Conservation (phyloP, 371 early-diverging fungal genomes). For the Entomophthora muscae region DNA sequence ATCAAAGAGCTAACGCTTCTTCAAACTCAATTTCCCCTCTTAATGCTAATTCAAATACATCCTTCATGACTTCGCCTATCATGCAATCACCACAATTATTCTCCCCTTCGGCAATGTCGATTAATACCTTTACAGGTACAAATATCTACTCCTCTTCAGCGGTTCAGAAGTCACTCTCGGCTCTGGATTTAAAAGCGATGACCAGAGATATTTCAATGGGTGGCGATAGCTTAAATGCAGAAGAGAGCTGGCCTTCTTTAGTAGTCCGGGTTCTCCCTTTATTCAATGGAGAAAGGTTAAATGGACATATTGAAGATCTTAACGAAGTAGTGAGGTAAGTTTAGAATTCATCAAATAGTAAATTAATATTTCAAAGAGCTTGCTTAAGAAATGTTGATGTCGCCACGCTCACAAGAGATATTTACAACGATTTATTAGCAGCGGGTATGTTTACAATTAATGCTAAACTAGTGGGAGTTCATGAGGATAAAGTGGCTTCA, state of each 20-base stretch:
- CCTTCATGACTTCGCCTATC: neutral
- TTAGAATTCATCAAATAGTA: constrained; percentile 1
- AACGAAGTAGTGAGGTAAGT: constrained; percentile 54
- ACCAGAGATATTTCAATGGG: constrained; percentile 26
- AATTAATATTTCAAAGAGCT: constrained; percentile 16
- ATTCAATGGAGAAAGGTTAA: constrained; percentile 71
- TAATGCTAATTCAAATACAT: neutral
- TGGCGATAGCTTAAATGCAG: constrained; percentile 17
- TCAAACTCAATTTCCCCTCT: neutral
- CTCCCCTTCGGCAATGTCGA: neutral
- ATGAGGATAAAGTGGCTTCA: constrained; percentile 45
- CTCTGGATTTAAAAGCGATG: constrained; percentile 41
- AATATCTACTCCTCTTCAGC: constrained; percentile 19
- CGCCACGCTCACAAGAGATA: constrained; percentile 27
- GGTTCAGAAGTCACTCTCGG: constrained; percentile 29
- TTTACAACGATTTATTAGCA: constrained; percentile 31
- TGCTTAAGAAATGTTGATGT: constrained; percentile 34
- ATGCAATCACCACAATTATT: neutral
- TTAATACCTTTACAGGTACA: neutral
- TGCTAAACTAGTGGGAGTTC: constrained; percentile 46
- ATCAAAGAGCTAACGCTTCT: neutral
- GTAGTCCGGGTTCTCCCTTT: constrained; percentile 57
- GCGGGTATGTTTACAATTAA: constrained; percentile 57
- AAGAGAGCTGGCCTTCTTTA: constrained; percentile 55
- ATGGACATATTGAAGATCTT: constrained; percentile 62